These are phyloP conservation scores for Boletus speciosus DNA, from an alignment of 768 basidiomycete genomes.

Conservation along the genomic window DNA sequence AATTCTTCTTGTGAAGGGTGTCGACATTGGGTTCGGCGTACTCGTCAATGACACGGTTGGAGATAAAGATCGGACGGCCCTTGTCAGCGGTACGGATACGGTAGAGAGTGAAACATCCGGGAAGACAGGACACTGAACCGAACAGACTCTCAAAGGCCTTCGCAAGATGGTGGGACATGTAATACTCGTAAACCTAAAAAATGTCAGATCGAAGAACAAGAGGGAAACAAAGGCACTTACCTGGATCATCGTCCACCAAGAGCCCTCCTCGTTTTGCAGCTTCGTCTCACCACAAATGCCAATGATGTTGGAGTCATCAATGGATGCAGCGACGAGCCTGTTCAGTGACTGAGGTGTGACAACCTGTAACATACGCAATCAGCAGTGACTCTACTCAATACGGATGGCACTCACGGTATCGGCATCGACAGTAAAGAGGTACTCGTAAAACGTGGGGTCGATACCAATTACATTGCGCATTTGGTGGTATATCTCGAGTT, in stretches of 20 bases:
- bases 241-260: conserved; percentile 80
- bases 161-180: conserved; percentile 62
- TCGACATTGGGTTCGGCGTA: conserved; percentile 65
- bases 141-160: conserved; percentile 69
- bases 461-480: conserved; percentile 74
- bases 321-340: conserved; percentile 58
- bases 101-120: conserved; percentile 69
- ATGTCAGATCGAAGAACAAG: conserved; percentile 1
- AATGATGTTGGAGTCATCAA: conserved; percentile 60
- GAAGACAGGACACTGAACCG: conserved; percentile 70
- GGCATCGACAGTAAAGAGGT: conserved; percentile 69
- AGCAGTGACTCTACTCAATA: conserved; percentile 1
- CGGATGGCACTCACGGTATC: conserved; percentile 48
- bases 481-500: conserved; percentile 70
- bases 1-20: conserved; percentile 69
- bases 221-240: conserved; percentile 24
- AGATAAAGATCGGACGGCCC: conserved; percentile 68
- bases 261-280: conserved; percentile 62
- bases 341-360: conserved; percentile 67
- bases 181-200: conserved; percentile 61
- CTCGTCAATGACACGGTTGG: conserved; percentile 66
- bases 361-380: conserved; percentile 36
- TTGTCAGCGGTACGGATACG: conserved; percentile 70
- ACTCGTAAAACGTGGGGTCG: conserved; percentile 73
- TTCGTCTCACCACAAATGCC: conserved; percentile 71